phyloP scores from a whole-genome alignment of 2,329 filamentous ascomycete species.

The Trichoderma afroharzianum region DNA sequence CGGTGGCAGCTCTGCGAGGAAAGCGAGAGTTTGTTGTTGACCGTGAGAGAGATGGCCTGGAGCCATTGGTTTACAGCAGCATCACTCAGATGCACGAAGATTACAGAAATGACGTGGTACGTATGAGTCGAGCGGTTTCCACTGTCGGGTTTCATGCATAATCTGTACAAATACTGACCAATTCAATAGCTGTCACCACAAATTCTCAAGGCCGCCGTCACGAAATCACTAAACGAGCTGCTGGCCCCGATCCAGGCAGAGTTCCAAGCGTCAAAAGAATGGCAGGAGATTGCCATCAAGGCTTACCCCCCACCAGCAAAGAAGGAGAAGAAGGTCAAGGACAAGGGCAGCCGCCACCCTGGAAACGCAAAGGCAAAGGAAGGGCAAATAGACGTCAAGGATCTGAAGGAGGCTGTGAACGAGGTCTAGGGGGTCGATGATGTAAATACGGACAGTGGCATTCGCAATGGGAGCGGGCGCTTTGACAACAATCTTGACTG shows the following conservation, averaged over 20 bases:
- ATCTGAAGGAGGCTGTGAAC: background rate
- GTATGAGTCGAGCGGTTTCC: slow-evolving; percentile 28
- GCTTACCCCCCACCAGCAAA: slow-evolving; percentile 76
- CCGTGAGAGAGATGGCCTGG: slow-evolving; percentile 58
- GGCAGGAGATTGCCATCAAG: slow-evolving; percentile 65
- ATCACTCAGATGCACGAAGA: slow-evolving; percentile 75
- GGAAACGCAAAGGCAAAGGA: slow-evolving; percentile 30
- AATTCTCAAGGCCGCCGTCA: slow-evolving; percentile 79
- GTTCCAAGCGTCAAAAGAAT: slow-evolving; percentile 68
- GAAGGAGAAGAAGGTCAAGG: slow-evolving; percentile 74
- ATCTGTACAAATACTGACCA: background rate
- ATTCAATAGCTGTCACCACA: slow-evolving; percentile 68
- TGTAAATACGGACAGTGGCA: background rate
- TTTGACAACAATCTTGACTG: background rate
- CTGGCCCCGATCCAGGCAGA: slow-evolving; percentile 73
- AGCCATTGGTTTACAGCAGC: slow-evolving; percentile 74
- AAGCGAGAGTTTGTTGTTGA: slow-evolving; percentile 65
- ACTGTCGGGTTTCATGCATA: rapidly evolving
- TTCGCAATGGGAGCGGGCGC: background rate
- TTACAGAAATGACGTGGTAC: slow-evolving; percentile 72
- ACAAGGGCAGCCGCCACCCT: slow-evolving; percentile 66
- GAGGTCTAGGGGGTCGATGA: background rate
- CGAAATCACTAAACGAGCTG: slow-evolving; percentile 67
- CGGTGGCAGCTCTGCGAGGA: slow-evolving; percentile 63
- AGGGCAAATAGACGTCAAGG: slow-evolving; percentile 7